phyloP scores from a whole-genome alignment of 2,329 filamentous ascomycete species.

The Cytospora leucostoma region DNA sequence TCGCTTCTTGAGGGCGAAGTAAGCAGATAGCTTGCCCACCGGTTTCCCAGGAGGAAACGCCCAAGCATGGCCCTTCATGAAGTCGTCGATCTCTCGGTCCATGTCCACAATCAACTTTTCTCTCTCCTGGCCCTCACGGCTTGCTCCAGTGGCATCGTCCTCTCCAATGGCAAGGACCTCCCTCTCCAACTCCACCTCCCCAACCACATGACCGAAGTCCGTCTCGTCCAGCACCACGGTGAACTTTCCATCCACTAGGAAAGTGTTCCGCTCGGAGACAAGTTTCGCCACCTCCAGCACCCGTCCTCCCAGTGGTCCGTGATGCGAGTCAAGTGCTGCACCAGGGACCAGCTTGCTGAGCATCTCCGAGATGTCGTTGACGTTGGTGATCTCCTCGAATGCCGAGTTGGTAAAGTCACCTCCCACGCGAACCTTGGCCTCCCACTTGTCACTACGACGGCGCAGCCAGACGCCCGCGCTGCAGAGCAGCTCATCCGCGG shows the following conservation, averaged over 20 bases:
- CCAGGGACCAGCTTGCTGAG: not conserved
- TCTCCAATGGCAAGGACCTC: not conserved
- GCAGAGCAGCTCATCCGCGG: not conserved
- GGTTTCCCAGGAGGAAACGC: slow-evolving; percentile 9
- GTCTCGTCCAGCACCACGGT: slow-evolving; percentile 10
- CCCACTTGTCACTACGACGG: slow-evolving; percentile 6
- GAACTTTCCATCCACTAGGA: slow-evolving; percentile 4
- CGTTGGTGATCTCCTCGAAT: slow-evolving; percentile 13
- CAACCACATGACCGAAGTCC: slow-evolving; percentile 8
- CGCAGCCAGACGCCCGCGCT: slow-evolving; percentile 7
- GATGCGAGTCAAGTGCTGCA: not conserved
- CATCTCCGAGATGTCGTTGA: not conserved
- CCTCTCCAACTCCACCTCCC: slow-evolving; percentile 12
- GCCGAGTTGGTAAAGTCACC: slow-evolving; percentile 10
- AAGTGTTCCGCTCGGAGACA: slow-evolving; percentile 8
- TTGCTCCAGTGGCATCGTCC: not conserved
- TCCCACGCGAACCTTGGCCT: slow-evolving; percentile 9
- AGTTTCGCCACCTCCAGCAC: slow-evolving; percentile 21
- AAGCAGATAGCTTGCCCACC: slow-evolving; percentile 11
- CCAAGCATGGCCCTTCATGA: slow-evolving; percentile 11
- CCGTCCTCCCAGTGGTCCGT: not conserved
- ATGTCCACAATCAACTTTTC: slow-evolving; percentile 1
- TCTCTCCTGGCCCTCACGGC: not conserved
- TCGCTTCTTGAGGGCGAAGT: slow-evolving; percentile 2
- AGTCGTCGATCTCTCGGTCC: slow-evolving; percentile 3